These are phyloP conservation scores for Curvularia hawaiiensis DNA, from an alignment of 2,329 filamentous ascomycete genomes.

Conservation along the genomic window DNA sequence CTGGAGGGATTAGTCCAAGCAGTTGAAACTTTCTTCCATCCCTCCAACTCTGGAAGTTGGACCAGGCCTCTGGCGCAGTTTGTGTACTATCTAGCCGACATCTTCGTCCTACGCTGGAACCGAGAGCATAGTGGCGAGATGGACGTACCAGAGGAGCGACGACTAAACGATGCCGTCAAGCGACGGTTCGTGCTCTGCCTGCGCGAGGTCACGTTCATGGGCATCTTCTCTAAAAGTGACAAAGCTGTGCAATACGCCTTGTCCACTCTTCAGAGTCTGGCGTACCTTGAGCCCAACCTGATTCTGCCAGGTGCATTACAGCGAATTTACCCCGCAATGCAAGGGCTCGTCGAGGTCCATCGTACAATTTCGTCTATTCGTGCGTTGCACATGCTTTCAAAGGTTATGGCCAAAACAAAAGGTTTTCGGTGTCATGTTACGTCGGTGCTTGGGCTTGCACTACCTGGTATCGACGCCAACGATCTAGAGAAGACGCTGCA, in stretches of 20 bases:
- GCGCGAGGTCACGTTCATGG: constrained; percentile 96
- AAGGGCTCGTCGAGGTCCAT: constrained; percentile 96
- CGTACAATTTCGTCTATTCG: constrained; percentile 92
- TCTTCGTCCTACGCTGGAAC: constrained; percentile 98
- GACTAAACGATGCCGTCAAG: constrained; percentile 80
- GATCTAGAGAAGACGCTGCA: constrained; percentile 96
- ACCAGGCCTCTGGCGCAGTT: constrained; percentile 88
- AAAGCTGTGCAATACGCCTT: constrained; percentile 92
- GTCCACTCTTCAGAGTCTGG: constrained; percentile 84
- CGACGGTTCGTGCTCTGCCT: constrained; percentile 86
- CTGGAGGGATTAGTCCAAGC: constrained; percentile 92
- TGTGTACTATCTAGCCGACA: constrained; percentile 89
- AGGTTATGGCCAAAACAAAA: constrained; percentile 88
- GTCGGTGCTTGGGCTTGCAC: constrained; percentile 84
- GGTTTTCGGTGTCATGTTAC: constrained; percentile 98
- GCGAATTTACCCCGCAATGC: constrained; percentile 94
- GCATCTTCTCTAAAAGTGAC: constrained; percentile 93
- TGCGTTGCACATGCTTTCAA: constrained; percentile 88
- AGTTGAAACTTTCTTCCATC: constrained; percentile 98
- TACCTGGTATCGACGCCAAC: constrained; percentile 97
- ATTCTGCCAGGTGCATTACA: constrained; percentile 93
- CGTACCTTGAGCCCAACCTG: constrained; percentile 87
- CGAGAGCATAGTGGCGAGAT: constrained; percentile 92
- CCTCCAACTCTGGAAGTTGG: constrained; percentile 93
- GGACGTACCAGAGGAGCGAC: constrained; percentile 79